Percentiles rank a stretch among this genome's conserved stretches.
Conservation (phyloP, 768 basidiomycete genomes). For the Glaciozyma antarctica region DNA sequence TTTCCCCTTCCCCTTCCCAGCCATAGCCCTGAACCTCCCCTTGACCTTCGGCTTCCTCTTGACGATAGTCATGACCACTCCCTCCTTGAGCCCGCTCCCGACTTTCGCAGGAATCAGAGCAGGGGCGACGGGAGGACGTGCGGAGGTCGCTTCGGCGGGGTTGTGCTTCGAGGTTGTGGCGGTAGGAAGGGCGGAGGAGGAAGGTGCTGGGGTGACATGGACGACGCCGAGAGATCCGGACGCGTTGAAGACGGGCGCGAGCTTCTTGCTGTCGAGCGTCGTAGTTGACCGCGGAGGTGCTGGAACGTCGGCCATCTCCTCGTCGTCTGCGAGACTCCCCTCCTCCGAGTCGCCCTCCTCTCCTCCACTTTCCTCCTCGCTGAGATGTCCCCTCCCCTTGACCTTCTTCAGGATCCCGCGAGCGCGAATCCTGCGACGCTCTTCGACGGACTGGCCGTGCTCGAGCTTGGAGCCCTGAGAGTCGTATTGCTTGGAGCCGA, state of each 20-base stretch:
- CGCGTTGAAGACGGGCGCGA: conserved; percentile 17
- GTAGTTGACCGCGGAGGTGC: conserved; percentile 3
- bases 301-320: conserved; percentile 40
- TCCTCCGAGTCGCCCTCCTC: conserved; percentile 45
- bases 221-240: conserved; percentile 27
- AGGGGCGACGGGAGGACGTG: neutral
- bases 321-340: conserved; percentile 44
- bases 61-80: conserved; percentile 47
- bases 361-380: conserved; percentile 16
- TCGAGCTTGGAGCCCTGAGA: conserved; percentile 41
- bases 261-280: conserved; percentile 6
- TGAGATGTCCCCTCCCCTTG: conserved; percentile 31
- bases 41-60: conserved; percentile 33
- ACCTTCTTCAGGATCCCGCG: conserved; percentile 27
- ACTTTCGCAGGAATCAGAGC: conserved; percentile 3
- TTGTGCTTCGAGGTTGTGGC: conserved; percentile 6
- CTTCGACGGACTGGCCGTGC: conserved; percentile 19
- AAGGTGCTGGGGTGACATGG: neutral
- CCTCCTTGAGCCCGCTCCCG: conserved; percentile 42
- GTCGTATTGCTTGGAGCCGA: conserved; percentile 61
- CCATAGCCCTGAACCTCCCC: conserved; percentile 33
- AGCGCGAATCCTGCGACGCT: conserved; percentile 20
- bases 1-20: conserved; percentile 27
- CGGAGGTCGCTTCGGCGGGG: neutral
- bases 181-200: conserved; percentile 39